These are phyloP conservation scores for Pythium phragmiticola DNA, from an alignment of 352 stramenopile genomes.

Conservation along the genomic window DNA sequence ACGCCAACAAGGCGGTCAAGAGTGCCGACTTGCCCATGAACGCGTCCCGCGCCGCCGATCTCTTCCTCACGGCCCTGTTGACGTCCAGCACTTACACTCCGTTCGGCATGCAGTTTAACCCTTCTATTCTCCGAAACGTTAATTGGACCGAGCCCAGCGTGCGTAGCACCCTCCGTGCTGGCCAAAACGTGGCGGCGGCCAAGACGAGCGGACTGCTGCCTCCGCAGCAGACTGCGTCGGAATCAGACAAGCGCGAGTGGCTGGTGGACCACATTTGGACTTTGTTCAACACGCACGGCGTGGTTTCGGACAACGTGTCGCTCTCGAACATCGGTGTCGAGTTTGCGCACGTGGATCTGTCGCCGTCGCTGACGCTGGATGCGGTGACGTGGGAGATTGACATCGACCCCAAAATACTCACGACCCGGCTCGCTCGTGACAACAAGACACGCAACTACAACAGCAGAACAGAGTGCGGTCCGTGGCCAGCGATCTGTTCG, in stretches of 20 bases:
- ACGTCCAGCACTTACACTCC: not conserved
- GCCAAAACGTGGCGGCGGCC: not conserved
- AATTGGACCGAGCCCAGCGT: not conserved
- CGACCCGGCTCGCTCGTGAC: not conserved
- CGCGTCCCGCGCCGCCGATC: conserved; percentile 10
- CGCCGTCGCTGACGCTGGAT: conserved; percentile 14
- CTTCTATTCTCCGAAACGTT: not conserved
- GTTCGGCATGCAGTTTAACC: not conserved
- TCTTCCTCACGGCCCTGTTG: conserved; percentile 8
- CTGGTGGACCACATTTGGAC: conserved; percentile 2
- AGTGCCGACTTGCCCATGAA: conserved; percentile 12
- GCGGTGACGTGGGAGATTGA: conserved; percentile 13
- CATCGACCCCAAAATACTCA: not conserved
- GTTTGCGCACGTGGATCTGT: conserved; percentile 17
- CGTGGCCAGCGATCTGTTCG: not conserved
- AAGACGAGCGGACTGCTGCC: conserved; percentile 6
- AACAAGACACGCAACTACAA: not conserved
- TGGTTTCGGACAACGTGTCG: conserved; percentile 1
- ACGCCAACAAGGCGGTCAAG: conserved; percentile 2
- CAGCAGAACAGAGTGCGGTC: not conserved
- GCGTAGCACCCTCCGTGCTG: too few relatives aligned
- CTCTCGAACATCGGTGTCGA: conserved; percentile 11
- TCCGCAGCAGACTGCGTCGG: not conserved
- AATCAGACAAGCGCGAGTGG: conserved; percentile 9
- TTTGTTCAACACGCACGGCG: not conserved